Evolutionary conservation across 2,329 filamentous ascomycete species (phyloP).

Genomic region (Talaromyces sp.): DNA sequence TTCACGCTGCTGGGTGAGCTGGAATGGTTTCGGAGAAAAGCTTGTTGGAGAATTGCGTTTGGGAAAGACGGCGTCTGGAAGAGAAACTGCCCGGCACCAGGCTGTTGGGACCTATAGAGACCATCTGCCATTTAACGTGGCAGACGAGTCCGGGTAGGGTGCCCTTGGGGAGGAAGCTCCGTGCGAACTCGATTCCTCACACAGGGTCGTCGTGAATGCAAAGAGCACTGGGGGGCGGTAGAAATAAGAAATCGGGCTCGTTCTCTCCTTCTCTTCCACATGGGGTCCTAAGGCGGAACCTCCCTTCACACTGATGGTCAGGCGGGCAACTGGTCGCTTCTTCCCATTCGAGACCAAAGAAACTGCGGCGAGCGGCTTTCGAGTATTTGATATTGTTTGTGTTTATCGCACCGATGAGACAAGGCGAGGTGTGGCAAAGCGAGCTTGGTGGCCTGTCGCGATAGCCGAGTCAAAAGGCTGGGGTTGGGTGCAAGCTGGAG

Average conservation of each 20-base stretch:
- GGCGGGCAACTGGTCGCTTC: slow-evolving; percentile 7
- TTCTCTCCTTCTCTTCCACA: slow-evolving; percentile 48
- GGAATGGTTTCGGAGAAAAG: slow-evolving; percentile 31
- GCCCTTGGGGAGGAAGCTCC: slow-evolving; percentile 22
- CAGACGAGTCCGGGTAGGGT: slow-evolving; percentile 39
- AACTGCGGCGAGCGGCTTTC: background rate
- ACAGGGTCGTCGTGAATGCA: background rate
- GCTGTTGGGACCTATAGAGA: slow-evolving; percentile 51
- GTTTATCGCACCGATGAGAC: slow-evolving; percentile 1
- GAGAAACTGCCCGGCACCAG: slow-evolving; percentile 48
- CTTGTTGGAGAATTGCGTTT: slow-evolving; percentile 33
- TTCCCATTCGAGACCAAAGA: slow-evolving; percentile 1
- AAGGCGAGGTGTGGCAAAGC: background rate
- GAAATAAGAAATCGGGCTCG: slow-evolving; percentile 35
- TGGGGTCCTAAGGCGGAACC: slow-evolving; percentile 36
- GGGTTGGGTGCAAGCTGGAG: background rate
- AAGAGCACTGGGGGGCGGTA: slow-evolving; percentile 17
- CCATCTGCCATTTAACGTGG: slow-evolving; percentile 52
- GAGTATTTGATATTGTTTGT: background rate
- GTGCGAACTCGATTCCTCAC: slow-evolving; percentile 18
- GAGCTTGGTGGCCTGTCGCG: background rate
- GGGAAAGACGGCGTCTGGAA: slow-evolving; percentile 43
- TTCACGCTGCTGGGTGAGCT: slow-evolving; percentile 37
- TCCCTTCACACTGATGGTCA: slow-evolving; percentile 15
- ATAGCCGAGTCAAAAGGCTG: background rate